Percentiles rank a stretch among this genome's conserved stretches.
Evolutionary conservation across 176 grass and related monocot genomes (phyloP).

Genomic region (Aegilops bicornis): DNA sequence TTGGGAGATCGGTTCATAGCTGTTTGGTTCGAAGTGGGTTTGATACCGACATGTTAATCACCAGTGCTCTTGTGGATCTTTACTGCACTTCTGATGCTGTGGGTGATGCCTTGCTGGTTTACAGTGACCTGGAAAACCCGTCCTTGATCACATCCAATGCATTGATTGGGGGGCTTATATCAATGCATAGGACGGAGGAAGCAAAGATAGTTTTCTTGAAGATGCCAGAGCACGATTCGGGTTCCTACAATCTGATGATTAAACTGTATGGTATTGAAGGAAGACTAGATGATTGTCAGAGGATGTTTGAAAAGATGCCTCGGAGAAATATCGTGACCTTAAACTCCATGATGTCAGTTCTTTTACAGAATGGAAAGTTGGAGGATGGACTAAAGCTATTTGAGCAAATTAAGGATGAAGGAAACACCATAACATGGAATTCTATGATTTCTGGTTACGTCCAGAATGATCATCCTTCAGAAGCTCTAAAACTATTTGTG

Average conservation of each 20-base stretch:
- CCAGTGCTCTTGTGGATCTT: constrained; percentile 53
- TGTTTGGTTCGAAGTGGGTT: constrained; percentile 40
- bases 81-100: constrained; percentile 49
- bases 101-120: constrained; percentile 41
- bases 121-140: constrained; percentile 22
- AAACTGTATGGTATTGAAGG: constrained; percentile 42
- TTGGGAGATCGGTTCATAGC: constrained; percentile 45
- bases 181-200: constrained; percentile 29
- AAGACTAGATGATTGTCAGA: constrained; percentile 43
- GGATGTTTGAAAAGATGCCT: constrained; percentile 60
- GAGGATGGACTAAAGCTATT: constrained; percentile 49
- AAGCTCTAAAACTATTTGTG: constrained; percentile 53
- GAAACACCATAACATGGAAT: constrained; percentile 56
- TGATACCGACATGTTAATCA: constrained; percentile 36
- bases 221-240: constrained; percentile 42
- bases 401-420: constrained; percentile 52
- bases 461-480: constrained; percentile 46
- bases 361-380: constrained; percentile 45
- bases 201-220: constrained; percentile 36
- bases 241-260: constrained; percentile 63
- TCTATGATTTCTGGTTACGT: constrained; percentile 65
- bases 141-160: constrained; percentile 51
- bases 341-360: constrained; percentile 58
- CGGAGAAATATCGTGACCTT: constrained; percentile 52
- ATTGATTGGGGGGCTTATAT: constrained; percentile 41